Evolutionary conservation across 192 early-diverging fungal genomes (phyloP), one percentile per base, ranked within the genome.

Genomic region (Spinellus fusiger): DNA sequence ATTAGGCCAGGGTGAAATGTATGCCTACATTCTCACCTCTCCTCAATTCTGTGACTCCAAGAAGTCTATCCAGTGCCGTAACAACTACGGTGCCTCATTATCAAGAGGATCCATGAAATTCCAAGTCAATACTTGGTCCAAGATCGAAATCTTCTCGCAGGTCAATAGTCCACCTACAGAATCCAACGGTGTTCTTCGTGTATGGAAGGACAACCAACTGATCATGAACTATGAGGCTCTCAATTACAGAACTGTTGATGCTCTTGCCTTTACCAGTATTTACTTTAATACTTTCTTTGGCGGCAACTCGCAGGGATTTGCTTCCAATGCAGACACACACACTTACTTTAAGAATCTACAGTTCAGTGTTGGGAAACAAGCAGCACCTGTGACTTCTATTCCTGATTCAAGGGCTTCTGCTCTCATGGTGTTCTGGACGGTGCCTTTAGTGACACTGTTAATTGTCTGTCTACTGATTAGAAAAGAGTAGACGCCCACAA

Each of bases 261-360:
- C 71, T 50, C 64, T 81, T 38, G 74, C 69, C 1, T 65, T 78
- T 23, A 65, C 74, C 25, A 71, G 69, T 10, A 27, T 78, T 20
- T 68, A 76, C 64, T 81, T 81, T 48, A 78, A 74, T 3, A 75
- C 79, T 3, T 81, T 81, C 65, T 81, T 78, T 66, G 79, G 79
- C 51, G 79, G 79, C 13, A 65, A 66, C 10, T 58, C 63, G 16
- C 23, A 68, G 5, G 34, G 52, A 1, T 81, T 73, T 54, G 76
- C 76, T 0, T 62, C 74, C 1, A 68, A 72, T 12, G 27, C 54
- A 0, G 68, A 72, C 37, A 76, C 71, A 0, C 25, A 68, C 10
- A 70, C 71, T 3, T 78, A 71, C 31, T 81, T 81, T 44, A 76
- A 69, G 38, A 74, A 78, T 34, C 33, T 78, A 38, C 67, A 70